phyloP scores from a whole-genome alignment of 202 grass and related monocot species.

The Setaria italica region DNA sequence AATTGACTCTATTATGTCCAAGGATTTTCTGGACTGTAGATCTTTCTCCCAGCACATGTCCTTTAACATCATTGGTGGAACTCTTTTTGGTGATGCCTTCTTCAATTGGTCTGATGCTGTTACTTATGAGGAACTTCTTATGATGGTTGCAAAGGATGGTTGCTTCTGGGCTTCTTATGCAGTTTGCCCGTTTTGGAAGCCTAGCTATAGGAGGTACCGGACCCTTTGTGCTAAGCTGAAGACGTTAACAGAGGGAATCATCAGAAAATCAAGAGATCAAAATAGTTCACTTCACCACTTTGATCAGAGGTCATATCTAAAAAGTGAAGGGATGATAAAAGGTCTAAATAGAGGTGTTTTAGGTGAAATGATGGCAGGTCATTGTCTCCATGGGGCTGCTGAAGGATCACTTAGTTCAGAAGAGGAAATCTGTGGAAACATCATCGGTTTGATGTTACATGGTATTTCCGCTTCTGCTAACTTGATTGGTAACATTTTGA shows the following conservation, averaged over 20 bases:
- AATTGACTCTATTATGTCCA: conserved; percentile 49
- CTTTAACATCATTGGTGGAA: conserved; percentile 75
- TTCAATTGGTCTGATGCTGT: conserved; percentile 73
- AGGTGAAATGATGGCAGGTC: conserved; percentile 40
- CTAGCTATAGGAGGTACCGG: conserved; percentile 79
- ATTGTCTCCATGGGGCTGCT: conserved; percentile 39
- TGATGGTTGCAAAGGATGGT: conserved; percentile 76
- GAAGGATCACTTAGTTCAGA: conserved; percentile 54
- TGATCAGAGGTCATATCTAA: conserved; percentile 35
- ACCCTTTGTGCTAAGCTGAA: conserved; percentile 60
- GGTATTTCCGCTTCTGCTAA: conserved; percentile 78
- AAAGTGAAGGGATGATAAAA: conserved; percentile 40
- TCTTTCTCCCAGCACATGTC: conserved; percentile 68
- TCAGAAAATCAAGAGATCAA: conserved; percentile 48
- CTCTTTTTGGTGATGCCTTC: conserved; percentile 83
- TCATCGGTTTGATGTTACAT: conserved; percentile 92
- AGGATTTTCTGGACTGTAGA: conserved; percentile 66
- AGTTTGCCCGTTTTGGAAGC: conserved; percentile 81
- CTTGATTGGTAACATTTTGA: conserved; percentile 75
- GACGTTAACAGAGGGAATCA: conserved; percentile 67
- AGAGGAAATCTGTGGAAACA: conserved; percentile 82
- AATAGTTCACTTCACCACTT: conserved; percentile 43
- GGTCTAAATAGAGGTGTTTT: conserved; percentile 40
- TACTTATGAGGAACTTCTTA: conserved; percentile 83
- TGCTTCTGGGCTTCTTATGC: conserved; percentile 93